phyloP scores from a whole-genome alignment of 2,329 filamentous ascomycete genomes.

The Arachnopeziza araneosa region DNA sequence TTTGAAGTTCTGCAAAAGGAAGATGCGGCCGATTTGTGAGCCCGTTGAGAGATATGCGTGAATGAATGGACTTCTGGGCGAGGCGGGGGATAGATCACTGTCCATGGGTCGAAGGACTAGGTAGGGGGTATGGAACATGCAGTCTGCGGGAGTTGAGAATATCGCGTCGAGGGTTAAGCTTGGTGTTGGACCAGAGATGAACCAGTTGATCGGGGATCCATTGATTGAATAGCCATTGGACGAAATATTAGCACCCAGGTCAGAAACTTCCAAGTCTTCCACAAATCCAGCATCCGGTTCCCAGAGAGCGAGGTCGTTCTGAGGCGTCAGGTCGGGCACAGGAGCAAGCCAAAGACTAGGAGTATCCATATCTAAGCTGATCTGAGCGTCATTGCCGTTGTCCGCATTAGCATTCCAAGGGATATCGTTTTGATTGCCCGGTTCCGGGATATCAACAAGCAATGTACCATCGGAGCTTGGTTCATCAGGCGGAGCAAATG shows the following conservation, averaged over 20 bases:
- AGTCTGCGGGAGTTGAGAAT: slow-evolving; percentile 16
- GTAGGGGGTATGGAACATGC: slow-evolving; percentile 18
- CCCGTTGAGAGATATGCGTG: slow-evolving; percentile 10
- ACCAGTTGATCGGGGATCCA: slow-evolving; percentile 8
- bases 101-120: slow-evolving; percentile 15
- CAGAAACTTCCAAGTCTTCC: slow-evolving; percentile 14
- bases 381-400: too few species aligned
- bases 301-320: slow-evolving; percentile 13
- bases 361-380: too few species aligned
- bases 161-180: slow-evolving; percentile 13
- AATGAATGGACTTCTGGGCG: slow-evolving; percentile 15
- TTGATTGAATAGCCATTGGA: not conserved
- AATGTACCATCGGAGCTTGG: slow-evolving; percentile 10
- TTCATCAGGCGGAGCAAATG: slow-evolving; percentile 6
- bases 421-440: not conserved
- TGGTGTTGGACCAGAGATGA: slow-evolving; percentile 9
- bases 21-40: slow-evolving; percentile 15
- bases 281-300: slow-evolving; percentile 14
- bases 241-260: slow-evolving; percentile 4
- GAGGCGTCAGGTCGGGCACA: slow-evolving; percentile 8
- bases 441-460: slow-evolving; percentile 6
- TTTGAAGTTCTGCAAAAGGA: slow-evolving; percentile 13
- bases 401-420: too few species aligned
- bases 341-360: too few species aligned
- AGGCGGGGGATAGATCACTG: slow-evolving; percentile 2